Base-by-base conservation (phyloP, 2,329 filamentous ascomycete genomes). In the Purpureocillium takamizusanense region DNA sequence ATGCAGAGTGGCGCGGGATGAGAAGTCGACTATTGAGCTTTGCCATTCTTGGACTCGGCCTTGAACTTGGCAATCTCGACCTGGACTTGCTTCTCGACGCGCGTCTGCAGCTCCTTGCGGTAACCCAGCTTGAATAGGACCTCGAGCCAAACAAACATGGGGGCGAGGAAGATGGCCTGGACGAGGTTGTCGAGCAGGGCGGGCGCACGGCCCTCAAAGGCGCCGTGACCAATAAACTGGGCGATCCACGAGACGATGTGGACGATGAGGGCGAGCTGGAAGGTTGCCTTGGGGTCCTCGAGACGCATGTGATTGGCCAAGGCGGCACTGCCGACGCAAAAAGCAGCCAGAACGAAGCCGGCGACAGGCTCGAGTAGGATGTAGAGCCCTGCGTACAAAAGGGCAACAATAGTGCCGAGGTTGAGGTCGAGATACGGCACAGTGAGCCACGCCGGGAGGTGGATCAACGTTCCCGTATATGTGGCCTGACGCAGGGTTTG, bases 131-230 rank as follows among this genome's bases (percentile, higher is more conserved):
- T 79, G 69, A 98, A 98, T 18, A 98, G 72, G 17, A 94, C 65
- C 66, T 97, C 89, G 51, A 98, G 83, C 86, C 92, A 98, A 42
- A 97, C 90, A 52, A 97, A 98, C 54, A 98, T 83, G 8, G 92
- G 92, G 0, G 92, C 92, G 17, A 97, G 72, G 54, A 97, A 90
- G 46, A 97, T 62, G 21, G 92, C 89, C 63, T 97, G 92, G 35
- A 94, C 72, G 31, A 97, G 65, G 54, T 95, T 97, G 63, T 97
- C 89, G 35, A 97, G 67, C 46, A 97, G 66, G 4, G 89, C 90
- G 7, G 90, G 92, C 3, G 89, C 86, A 37, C 90, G 78, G 15
- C 85, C 79, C 63, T 97, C 92, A 51, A 87, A 97, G 36, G 74
- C 78, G 29, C 88, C 89, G 55, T 98, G 92, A 21, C 92, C 92